Evolutionary conservation across 257 asterid species (phyloP), one percentile per base, ranked within the genome.

Genomic region (Rhazya stricta): DNA sequence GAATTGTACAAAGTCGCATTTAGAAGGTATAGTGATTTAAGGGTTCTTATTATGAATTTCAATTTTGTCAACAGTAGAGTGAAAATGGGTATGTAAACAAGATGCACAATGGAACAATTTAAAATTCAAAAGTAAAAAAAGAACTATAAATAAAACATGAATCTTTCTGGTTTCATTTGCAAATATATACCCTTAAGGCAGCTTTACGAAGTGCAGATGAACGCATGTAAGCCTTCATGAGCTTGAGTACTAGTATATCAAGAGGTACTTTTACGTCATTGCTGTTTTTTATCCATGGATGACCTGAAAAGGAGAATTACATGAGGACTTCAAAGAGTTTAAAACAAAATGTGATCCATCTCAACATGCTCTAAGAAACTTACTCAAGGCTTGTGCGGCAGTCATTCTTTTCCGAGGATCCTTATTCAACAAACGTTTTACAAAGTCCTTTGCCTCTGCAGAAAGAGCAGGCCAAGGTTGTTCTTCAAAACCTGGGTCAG

Each of bases 391-490:
- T 86, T 94, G 97, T 84, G 98, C 90, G 32, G 97, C 96, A 37
- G 96, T 91, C 96, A 94, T 87, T 84, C 98, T 84, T 82, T 87
- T 94, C 81, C 98, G 88, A 3, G 97, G 97, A 88, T 94, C 98
- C 77, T 94, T 94, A 72, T 81, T 85, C 54, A 94, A 82, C 77
- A 94, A 77, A 62, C 91, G 89, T 74, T 89, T 94, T 71, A 91
- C 96, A 57, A 94, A 90, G 75, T 94, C 96, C 82, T 90, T 94
- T 5, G 97, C 97, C 85, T 91, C 96, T 0, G 87, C 71, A 63
- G 96, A 90, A 32, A 94, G 71, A 70, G 83, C 81, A 56, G 98
- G 98, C 98, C 98, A 94, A 48, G 98, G 98, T 65, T 83, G 91
- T 75, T 89, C 96, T 30, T 91, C 96, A 41, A 90, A 91, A 62